Evolutionary conservation across 1,284 basidiomycete genomes (phyloP).

Genomic region (Psilocybe mexicana): DNA sequence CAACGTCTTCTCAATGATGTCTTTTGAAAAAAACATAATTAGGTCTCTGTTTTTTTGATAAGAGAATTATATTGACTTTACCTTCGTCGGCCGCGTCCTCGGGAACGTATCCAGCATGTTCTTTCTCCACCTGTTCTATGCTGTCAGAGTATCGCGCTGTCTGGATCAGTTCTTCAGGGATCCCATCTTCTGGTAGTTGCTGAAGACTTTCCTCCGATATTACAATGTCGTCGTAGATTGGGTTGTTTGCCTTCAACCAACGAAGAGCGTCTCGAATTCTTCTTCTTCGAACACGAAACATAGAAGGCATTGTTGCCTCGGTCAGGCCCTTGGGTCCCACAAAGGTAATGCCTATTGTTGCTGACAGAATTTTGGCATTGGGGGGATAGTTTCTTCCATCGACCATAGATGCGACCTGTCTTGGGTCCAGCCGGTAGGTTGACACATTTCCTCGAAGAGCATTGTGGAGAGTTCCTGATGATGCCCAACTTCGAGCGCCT

Average conservation of each 20-base stretch:
- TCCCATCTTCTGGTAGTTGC: neutral
- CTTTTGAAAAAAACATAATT: no score
- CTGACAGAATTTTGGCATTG: conserved; percentile 24
- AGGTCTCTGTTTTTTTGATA: no score
- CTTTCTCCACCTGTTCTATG: conserved; percentile 20
- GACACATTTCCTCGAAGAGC: conserved; percentile 37
- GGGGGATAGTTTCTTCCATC: conserved; percentile 27
- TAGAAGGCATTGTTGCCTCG: conserved; percentile 19
- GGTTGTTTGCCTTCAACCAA: conserved; percentile 38
- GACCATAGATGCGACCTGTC: conserved; percentile 30
- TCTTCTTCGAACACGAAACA: conserved; percentile 27
- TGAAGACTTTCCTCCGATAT: neutral
- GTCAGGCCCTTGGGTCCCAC: conserved; percentile 25
- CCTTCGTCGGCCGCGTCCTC: conserved; percentile 3
- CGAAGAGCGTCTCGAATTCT: conserved; percentile 24
- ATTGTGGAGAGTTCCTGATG: conserved; percentile 19
- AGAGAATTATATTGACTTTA: neutral
- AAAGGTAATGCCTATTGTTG: conserved; percentile 30
- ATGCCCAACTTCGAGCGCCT: conserved; percentile 8
- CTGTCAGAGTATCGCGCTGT: conserved; percentile 10
- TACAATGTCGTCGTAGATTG: conserved; percentile 22
- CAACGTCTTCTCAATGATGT: no score
- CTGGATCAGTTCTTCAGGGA: neutral
- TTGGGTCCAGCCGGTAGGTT: conserved; percentile 30
- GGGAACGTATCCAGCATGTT: conserved; percentile 33